Conservation (phyloP, 805 yeast species). For the Ogataea saltuana region DNA sequence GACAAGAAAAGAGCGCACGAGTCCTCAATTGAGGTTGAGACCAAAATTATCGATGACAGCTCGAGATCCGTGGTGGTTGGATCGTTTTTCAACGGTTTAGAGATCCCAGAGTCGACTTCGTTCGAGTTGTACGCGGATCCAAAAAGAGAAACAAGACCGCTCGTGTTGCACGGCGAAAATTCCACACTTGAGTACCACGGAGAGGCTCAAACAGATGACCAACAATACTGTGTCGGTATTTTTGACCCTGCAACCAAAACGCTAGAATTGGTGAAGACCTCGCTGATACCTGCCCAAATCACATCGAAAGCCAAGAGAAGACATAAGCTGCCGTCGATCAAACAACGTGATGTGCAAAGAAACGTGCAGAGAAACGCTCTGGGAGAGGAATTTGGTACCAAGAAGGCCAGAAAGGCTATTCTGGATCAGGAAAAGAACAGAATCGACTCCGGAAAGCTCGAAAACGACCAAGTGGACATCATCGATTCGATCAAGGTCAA, state of each 20-base stretch:
- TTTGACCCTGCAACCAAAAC: slow-evolving; percentile 68
- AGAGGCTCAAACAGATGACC: slow-evolving; percentile 38
- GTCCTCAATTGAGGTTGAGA: slow-evolving; percentile 27
- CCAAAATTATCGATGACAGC: slow-evolving; percentile 39
- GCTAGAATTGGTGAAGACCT: slow-evolving; percentile 62
- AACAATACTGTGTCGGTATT: slow-evolving; percentile 70
- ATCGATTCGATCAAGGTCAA: slow-evolving; percentile 73
- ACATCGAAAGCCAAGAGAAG: slow-evolving; percentile 60
- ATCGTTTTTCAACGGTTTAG: slow-evolving; percentile 78
- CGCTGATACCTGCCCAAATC: slow-evolving; percentile 63
- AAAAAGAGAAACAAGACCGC: slow-evolving; percentile 36
- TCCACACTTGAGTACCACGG: slow-evolving; percentile 76
- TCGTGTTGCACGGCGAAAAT: slow-evolving; percentile 75
- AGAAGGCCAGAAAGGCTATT: slow-evolving; percentile 91
- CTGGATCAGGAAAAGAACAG: slow-evolving; percentile 77
- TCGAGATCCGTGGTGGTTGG: slow-evolving; percentile 57
- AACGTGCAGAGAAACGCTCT: slow-evolving; percentile 73
- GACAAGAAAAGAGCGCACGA: slow-evolving; percentile 33
- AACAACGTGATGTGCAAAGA: slow-evolving; percentile 51
- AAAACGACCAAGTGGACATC: slow-evolving; percentile 69
- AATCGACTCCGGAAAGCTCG: slow-evolving; percentile 81
- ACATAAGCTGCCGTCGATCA: slow-evolving; percentile 60
- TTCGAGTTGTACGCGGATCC: slow-evolving; percentile 64
- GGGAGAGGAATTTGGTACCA: slow-evolving; percentile 97
- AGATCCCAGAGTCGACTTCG: slow-evolving; percentile 54